Base-by-base conservation (phyloP, 2,329 filamentous ascomycete genomes). In the Leptographium wingfieldii region DNA sequence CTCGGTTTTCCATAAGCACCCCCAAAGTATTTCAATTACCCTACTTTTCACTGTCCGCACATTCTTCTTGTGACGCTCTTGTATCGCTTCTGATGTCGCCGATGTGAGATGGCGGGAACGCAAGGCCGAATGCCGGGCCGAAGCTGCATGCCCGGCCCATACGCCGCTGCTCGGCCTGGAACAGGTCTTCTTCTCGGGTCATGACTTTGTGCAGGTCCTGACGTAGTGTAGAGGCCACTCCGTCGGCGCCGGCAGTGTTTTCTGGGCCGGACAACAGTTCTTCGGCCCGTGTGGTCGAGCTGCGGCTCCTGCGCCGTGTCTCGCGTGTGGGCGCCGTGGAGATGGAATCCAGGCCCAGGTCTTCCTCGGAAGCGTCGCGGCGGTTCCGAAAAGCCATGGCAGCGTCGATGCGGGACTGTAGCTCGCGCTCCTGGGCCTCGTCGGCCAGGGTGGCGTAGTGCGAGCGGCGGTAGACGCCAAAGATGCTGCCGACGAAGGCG, bases 381-480 rank as follows among this genome's bases (percentile, higher is more conserved):
- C 62, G 60, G 40, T 64, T 56, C 63, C 69, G 66, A 59, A 66
- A 66, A 10, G 58, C 66, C 27, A 71, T 58, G 3, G 69, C 70
- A 1, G 65, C 63, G 22, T 68, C 65, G 1, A 72, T 19, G 40
- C 64, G 62, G 40, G 66, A 65, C n/a, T 66, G 57, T 40, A 69
- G 66, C 43, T 66, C 65, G 31, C 53, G 51, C n/a, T 61, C 62
- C 58, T 67, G 61, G 5, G 57, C 60, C 52, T 70, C 67, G 54
- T 68, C 67, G 4, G 61, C 65, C 3, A 71, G 29, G 2, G 65
- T 62, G 2, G 70, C 69, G 46, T 66, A 69, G 62, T 71, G 70
- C n/a, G 66, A 69, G 5, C 69, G 59, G 4, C 67, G 59, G 61
- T 67, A 69, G 25, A 71, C 66, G n/a, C 70, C 69, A 22, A 70